Evolutionary conservation across 2,329 filamentous ascomycete genomes (phyloP).

Genomic region (Curvularia spicifera): DNA sequence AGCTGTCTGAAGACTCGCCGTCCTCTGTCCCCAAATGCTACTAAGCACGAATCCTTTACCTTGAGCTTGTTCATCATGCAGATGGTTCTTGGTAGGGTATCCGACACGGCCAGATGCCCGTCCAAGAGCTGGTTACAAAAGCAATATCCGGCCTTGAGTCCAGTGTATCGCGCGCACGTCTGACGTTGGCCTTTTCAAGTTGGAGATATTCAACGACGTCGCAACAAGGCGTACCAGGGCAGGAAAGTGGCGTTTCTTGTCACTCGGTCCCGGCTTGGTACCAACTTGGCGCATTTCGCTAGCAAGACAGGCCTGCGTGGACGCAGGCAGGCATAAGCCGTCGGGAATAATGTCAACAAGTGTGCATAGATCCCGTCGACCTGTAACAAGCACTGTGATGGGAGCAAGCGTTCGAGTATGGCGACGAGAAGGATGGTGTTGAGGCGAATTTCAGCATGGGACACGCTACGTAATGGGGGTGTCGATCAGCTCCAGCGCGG

Average conservation of each 20-base stretch:
- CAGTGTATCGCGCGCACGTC: no score
- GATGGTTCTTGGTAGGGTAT: background rate
- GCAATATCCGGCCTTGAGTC: background rate
- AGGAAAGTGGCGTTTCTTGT: constrained; percentile 29
- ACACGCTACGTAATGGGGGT: constrained; percentile 11
- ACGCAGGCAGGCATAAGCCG: background rate
- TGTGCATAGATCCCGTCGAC: background rate
- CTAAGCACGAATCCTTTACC: background rate
- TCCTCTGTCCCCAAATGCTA: background rate
- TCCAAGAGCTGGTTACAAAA: background rate
- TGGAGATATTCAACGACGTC: constrained; percentile 12
- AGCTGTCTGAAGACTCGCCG: background rate
- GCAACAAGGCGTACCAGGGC: constrained; percentile 21
- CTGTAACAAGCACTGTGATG: background rate
- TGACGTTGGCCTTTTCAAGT: background rate
- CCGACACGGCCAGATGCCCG: background rate
- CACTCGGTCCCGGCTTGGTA: constrained; percentile 32
- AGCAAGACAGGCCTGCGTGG: constrained; percentile 4
- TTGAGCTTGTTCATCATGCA: background rate
- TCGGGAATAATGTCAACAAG: background rate
- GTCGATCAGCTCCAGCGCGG: constrained; percentile 8
- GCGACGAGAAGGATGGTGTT: constrained; percentile 11
- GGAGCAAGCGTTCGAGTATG: background rate
- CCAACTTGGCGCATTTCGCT: constrained; percentile 25
- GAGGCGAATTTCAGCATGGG: constrained; percentile 1